Percentiles rank a stretch among this genome's conserved stretches.
These are phyloP conservation scores for Tricholoma terreum DNA, from an alignment of 768 basidiomycete species.

Conservation along the genomic window DNA sequence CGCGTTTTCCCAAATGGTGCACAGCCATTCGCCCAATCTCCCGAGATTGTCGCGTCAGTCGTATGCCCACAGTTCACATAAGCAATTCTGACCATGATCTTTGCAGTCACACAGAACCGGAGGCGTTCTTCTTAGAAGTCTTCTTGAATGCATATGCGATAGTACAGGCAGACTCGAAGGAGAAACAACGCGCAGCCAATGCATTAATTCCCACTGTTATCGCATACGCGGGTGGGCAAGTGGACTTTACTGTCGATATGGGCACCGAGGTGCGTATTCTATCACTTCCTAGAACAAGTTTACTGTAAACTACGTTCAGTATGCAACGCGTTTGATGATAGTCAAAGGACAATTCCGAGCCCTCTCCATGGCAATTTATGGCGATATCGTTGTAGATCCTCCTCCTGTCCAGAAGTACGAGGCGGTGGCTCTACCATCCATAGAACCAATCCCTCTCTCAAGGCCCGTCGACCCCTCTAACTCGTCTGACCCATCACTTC, in stretches of 20 bases:
- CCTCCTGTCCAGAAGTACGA: conserved; percentile 38
- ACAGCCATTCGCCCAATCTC: conserved; percentile 56
- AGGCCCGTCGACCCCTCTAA: conserved; percentile 59
- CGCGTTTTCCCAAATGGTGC: conserved; percentile 67
- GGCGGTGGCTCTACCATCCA: conserved; percentile 35
- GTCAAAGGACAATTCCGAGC: conserved; percentile 70
- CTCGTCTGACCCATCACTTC: conserved; percentile 52
- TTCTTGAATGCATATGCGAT: conserved; percentile 72
- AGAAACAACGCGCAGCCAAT: conserved; percentile 65
- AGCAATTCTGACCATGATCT: conserved; percentile 9
- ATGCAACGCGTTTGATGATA: conserved; percentile 76
- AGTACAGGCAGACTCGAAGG: conserved; percentile 40
- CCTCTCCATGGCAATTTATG: conserved; percentile 63
- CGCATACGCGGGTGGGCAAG: conserved; percentile 65
- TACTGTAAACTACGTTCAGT: conserved; percentile 33
- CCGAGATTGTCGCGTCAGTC: conserved; percentile 62
- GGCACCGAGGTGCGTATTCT: conserved; percentile 52
- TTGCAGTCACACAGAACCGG: conserved; percentile 64
- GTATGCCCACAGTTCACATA: not conserved
- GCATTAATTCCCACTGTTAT: conserved; percentile 69
- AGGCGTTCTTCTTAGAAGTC: conserved; percentile 69
- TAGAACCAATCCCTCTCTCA: conserved; percentile 40
- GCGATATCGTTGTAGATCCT: conserved; percentile 50
- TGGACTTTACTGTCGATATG: conserved; percentile 70
- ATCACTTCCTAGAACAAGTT: not conserved